phyloP scores from a whole-genome alignment of 2,329 filamentous ascomycete genomes.

The Magnaporthiopsis incrustans region DNA sequence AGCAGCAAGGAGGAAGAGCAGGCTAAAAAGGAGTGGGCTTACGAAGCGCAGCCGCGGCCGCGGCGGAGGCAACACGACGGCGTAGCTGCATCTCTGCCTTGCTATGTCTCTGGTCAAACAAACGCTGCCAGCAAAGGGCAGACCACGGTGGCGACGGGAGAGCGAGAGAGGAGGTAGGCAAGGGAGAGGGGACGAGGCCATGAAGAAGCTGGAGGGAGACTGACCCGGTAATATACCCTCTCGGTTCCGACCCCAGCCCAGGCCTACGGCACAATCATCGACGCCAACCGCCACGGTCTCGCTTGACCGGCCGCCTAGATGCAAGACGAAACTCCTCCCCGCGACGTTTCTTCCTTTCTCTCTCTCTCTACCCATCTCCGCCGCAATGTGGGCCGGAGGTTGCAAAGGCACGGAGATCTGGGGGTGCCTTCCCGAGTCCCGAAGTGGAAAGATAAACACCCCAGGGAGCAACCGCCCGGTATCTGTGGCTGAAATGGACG shows the following conservation, averaged over 20 bases:
- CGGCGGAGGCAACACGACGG: conserved; percentile 9
- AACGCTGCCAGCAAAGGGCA: background rate
- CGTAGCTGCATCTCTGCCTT: conserved; percentile 1
- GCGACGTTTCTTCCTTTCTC: background rate
- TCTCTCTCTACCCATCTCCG: background rate
- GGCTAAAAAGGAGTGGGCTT: background rate
- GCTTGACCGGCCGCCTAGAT: no score
- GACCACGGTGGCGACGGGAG: background rate
- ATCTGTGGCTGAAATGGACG: conserved; percentile 3
- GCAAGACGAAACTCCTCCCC: background rate
- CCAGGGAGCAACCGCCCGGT: background rate
- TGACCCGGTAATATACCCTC: background rate
- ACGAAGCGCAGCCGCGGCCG: conserved; percentile 9
- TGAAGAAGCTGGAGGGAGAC: background rate
- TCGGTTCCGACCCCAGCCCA: background rate
- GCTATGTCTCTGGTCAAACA: background rate
- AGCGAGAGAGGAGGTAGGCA: background rate
- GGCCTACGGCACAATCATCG: background rate
- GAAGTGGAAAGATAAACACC: background rate
- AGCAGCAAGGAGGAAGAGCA: background rate
- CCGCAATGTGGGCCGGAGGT: conserved; percentile 2
- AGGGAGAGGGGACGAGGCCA: background rate
- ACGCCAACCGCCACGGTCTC: background rate
- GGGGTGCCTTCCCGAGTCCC: conserved; percentile 2
- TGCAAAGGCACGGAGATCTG: conserved; percentile 1